phyloP scores from a whole-genome alignment of 768 basidiomycete genomes.

The Pisolithus orientalis region DNA sequence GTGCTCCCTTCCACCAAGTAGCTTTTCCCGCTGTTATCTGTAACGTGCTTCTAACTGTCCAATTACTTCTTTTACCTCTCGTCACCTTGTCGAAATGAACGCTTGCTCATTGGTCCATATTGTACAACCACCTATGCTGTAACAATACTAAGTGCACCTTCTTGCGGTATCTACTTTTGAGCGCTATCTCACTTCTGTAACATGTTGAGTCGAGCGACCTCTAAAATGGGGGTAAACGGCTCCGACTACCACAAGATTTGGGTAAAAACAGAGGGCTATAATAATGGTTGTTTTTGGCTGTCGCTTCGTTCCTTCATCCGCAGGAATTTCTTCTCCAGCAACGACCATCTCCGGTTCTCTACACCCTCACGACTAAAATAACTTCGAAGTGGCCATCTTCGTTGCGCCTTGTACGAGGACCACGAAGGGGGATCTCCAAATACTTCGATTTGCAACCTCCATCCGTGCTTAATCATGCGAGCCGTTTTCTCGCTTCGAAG shows the following conservation, averaged over 20 bases:
- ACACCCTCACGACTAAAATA: slow-evolving; percentile 19
- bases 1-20: slow-evolving; percentile 65
- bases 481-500: slow-evolving; percentile 10
- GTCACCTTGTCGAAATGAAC: too few relatives aligned
- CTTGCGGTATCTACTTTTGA: too few relatives aligned
- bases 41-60: slow-evolving; percentile 21
- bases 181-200: too few relatives aligned
- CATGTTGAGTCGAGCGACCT: too few relatives aligned
- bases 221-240: too few relatives aligned
- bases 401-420: slow-evolving; percentile 5
- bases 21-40: slow-evolving; percentile 75
- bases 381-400: slow-evolving; percentile 12
- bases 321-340: slow-evolving; percentile 19
- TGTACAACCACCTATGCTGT: too few relatives aligned
- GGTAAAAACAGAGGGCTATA: background rate
- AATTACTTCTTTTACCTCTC: background rate
- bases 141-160: too few relatives aligned
- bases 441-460: slow-evolving; percentile 7
- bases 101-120: too few relatives aligned
- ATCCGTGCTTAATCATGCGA: slow-evolving; percentile 6
- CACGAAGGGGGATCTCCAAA: slow-evolving; percentile 5
- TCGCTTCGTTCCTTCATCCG: slow-evolving; percentile 3
- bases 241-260: too few relatives aligned
- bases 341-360: slow-evolving; percentile 26
- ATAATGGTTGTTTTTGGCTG: background rate